These are phyloP conservation scores for Astrephomene gubernaculifera DNA, from an alignment of 139 green algal genomes.

Conservation along the genomic window DNA sequence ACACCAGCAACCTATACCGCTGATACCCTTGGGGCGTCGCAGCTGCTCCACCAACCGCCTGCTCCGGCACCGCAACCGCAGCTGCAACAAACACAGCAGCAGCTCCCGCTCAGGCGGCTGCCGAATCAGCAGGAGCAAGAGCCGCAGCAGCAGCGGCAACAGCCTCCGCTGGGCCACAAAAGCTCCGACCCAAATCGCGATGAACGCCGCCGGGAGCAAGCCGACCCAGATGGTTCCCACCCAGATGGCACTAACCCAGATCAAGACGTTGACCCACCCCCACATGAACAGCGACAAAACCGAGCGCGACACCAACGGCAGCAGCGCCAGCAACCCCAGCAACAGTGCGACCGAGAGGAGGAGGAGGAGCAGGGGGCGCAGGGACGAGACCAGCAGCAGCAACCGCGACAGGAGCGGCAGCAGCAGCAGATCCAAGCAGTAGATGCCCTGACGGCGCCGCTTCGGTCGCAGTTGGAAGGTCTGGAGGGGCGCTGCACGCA, in stretches of 20 bases:
- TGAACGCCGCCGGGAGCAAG: no score
- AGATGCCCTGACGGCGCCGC: background rate
- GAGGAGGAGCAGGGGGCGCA: background rate
- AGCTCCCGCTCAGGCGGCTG: no score
- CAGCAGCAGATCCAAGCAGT: background rate
- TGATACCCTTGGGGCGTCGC: no score
- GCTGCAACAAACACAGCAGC: no score
- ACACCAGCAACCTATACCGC: no score
- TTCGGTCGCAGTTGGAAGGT: background rate
- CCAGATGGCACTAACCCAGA: no score
- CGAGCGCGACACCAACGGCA: background rate
- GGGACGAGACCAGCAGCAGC: background rate
- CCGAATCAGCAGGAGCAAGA: background rate
- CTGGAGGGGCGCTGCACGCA: background rate
- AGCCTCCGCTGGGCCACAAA: no score
- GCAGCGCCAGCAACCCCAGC: background rate
- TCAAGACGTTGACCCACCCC: no score
- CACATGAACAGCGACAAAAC: background rate
- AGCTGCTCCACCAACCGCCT: no score
- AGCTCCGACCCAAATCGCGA: no score
- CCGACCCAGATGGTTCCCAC: no score
- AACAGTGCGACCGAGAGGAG: background rate
- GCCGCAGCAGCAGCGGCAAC: background rate
- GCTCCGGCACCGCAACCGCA: no score
- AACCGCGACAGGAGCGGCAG: background rate